phyloP scores from a whole-genome alignment of 1,139 yeast genomes.

The Diutina pseudorugosa region DNA sequence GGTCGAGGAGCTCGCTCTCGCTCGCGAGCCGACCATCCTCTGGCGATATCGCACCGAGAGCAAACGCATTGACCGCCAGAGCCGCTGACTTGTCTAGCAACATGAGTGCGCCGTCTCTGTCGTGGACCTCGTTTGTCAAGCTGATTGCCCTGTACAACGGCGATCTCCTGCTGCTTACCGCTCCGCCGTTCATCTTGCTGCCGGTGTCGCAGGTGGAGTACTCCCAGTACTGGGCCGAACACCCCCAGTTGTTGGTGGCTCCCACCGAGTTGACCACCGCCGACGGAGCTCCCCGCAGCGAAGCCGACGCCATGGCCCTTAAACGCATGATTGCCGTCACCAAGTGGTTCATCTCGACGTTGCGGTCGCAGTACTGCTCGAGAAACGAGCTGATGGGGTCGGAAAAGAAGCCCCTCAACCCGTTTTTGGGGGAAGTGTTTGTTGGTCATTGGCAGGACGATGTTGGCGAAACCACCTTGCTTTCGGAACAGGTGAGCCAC shows the following conservation, averaged over 20 bases:
- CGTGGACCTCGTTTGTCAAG: conserved; percentile 83
- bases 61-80: not conserved
- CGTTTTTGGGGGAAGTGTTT: conserved; percentile 86
- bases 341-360: conserved; percentile 83
- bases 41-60: not conserved
- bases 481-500: conserved; percentile 88
- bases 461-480: conserved; percentile 59
- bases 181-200: conserved; percentile 95
- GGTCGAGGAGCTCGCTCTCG: not conserved
- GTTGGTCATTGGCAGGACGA: conserved; percentile 73
- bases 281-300: conserved; percentile 15
- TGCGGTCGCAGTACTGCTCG: conserved; percentile 87
- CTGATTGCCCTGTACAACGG: conserved; percentile 92
- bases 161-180: conserved; percentile 84
- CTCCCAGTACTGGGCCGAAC: conserved; percentile 90
- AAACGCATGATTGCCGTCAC: conserved; percentile 70
- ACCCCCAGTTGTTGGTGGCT: conserved; percentile 68
- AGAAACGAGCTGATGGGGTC: conserved; percentile 84
- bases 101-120: conserved; percentile 7
- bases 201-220: conserved; percentile 84
- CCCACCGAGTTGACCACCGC: conserved; percentile 41
- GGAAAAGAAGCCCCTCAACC: conserved; percentile 93
- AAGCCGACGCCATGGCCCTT: conserved; percentile 38
- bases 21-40: not conserved
- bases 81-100: not conserved